Evolutionary conservation across 306 rosid species (phyloP), one percentile per base, ranked within the genome.

Genomic region (Medicago ruthenica): DNA sequence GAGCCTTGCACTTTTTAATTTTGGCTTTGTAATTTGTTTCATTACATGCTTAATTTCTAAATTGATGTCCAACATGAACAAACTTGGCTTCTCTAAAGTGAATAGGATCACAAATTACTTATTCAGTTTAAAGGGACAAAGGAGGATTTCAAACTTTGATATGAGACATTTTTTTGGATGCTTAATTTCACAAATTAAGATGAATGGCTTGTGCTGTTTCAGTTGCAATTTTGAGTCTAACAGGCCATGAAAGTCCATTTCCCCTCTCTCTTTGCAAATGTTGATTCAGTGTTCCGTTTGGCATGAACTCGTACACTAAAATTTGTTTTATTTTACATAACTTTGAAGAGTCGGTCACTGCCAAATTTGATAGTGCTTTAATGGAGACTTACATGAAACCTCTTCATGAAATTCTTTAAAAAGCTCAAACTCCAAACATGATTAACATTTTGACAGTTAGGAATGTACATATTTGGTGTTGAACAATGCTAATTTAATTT

Each of bases 131-230:
- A 39, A 10, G 67, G 71, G 11, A 61, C 27, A 63, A 8, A 37
- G 54, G 42, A 18, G 63, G 62, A 17, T 74, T 51, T 47, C 39
- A 60, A 74, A 42, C 50, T 14, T 45, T 47, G 8, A 62, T 47
- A 41, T 48, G 27, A 42, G n/a, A n/a, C n/a, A n/a, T n/a, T n/a
- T n/a, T n/a, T n/a, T n/a, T n/a, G n/a, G n/a, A n/a, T n/a, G n/a
- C n/a, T n/a, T n/a, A n/a, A n/a, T n/a, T n/a, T n/a, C n/a, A n/a
- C n/a, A n/a, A n/a, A n/a, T n/a, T n/a, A n/a, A n/a, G n/a, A n/a
- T n/a, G n/a, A n/a, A 95, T 89, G 48, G 99, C 99, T 70, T 85
- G 89, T 45, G 98, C 97, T 1, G 99, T 95, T 87, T 95, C 97
- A 4, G 80, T 17, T n/a, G 98, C 97, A 70, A 95, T 87, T 41